Conservation (phyloP, 441 rosid species). For the Arabidopsis lyrata region DNA sequence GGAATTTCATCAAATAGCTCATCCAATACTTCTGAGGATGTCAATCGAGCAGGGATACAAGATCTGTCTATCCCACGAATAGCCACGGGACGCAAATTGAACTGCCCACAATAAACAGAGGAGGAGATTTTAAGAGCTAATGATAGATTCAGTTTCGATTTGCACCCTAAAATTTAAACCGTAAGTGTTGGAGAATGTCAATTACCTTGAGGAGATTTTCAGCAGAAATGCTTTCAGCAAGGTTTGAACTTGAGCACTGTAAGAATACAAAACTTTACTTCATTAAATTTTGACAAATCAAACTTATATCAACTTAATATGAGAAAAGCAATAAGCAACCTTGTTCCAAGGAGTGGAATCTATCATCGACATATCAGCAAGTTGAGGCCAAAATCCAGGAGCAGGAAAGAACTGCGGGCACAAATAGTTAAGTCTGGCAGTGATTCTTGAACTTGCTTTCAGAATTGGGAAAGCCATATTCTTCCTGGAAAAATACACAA, state of each 20-base stretch:
- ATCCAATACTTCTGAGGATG: slow-evolving; percentile 57
- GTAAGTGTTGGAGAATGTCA: neutral
- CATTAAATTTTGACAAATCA: slow-evolving; percentile 12
- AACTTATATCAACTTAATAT: slow-evolving; percentile 18
- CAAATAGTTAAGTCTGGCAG: slow-evolving; percentile 85
- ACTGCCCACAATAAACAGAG: slow-evolving; percentile 51
- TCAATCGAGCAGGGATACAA: slow-evolving; percentile 54
- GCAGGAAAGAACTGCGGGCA: slow-evolving; percentile 98
- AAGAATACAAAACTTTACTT: slow-evolving; percentile 28
- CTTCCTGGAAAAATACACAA: slow-evolving; percentile 56
- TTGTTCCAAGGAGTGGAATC: slow-evolving; percentile 45
- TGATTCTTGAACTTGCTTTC: slow-evolving; percentile 81
- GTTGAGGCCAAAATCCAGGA: slow-evolving; percentile 76
- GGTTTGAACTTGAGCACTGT: slow-evolving; percentile 54
- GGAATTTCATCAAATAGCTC: slow-evolving; percentile 79
- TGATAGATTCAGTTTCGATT: neutral
- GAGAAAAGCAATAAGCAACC: slow-evolving; percentile 54
- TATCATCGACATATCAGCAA: slow-evolving; percentile 39
- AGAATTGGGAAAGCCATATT: slow-evolving; percentile 85
- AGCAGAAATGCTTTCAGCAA: slow-evolving; percentile 60
- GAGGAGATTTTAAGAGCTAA: slow-evolving; percentile 9
- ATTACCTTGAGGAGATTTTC: slow-evolving; percentile 94
- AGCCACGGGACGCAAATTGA: slow-evolving; percentile 89
- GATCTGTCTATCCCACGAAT: slow-evolving; percentile 83
- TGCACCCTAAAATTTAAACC: neutral